Conservation (phyloP, 805 yeast genomes). For the Spathaspora hagerdaliae region DNA sequence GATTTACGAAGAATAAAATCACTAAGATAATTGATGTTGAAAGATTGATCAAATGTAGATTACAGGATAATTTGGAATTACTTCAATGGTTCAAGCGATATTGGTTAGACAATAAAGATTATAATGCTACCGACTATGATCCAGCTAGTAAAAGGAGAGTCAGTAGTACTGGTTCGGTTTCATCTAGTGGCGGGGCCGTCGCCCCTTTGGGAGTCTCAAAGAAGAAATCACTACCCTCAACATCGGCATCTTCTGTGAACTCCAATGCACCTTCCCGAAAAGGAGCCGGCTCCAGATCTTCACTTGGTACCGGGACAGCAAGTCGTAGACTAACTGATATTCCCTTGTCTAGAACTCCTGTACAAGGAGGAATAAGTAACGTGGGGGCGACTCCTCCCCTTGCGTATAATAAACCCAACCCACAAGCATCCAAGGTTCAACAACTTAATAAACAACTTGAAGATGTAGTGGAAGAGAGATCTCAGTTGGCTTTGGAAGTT, state of each 20-base stretch:
- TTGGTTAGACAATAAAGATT: slow-evolving; percentile 76
- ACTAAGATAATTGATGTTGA: slow-evolving; percentile 79
- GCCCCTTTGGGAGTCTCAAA: not conserved
- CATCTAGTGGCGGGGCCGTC: not conserved
- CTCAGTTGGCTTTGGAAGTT: slow-evolving; percentile 44
- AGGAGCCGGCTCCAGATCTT: not conserved
- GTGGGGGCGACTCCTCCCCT: not conserved
- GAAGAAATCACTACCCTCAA: not conserved
- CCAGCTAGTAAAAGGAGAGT: slow-evolving; percentile 37
- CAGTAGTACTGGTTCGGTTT: slow-evolving; percentile 1
- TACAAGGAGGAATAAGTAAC: not conserved
- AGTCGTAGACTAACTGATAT: not conserved
- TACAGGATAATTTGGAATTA: slow-evolving; percentile 93
- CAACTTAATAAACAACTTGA: slow-evolving; percentile 37
- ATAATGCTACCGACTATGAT: slow-evolving; percentile 56
- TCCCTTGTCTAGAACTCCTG: not conserved
- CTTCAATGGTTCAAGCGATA: slow-evolving; percentile 85
- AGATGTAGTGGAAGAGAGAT: slow-evolving; percentile 40
- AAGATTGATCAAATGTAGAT: slow-evolving; percentile 73
- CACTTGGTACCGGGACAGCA: not conserved
- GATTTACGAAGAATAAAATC: slow-evolving; percentile 68
- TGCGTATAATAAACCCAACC: not conserved
- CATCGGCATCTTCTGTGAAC: not conserved
- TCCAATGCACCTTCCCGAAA: not conserved
- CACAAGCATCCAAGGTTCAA: not conserved